A percentile compares a stretch with the other conserved stretches of the same genome.
Conservation (phyloP, 257 asterid genomes). For the Fraxinus excelsior region DNA sequence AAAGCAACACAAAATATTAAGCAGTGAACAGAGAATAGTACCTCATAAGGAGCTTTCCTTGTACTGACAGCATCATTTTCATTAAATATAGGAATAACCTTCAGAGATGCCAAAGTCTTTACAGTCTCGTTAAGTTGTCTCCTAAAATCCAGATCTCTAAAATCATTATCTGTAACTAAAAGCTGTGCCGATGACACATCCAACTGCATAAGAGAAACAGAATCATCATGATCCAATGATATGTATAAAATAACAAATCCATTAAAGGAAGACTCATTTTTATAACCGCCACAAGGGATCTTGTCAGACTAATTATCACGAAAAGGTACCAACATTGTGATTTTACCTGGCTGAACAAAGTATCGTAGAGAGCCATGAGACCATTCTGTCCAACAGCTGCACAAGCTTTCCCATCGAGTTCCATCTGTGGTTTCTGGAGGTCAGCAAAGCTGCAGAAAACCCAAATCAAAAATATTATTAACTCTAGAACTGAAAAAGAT, state of each 20-base stretch:
- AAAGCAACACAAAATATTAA: background rate
- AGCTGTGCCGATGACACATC: constrained; percentile 79
- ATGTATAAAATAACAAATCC: constrained; percentile 10
- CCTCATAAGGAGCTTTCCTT: constrained; percentile 86
- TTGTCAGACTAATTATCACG: constrained; percentile 3
- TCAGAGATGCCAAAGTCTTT: constrained; percentile 51
- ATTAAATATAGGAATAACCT: constrained; percentile 77
- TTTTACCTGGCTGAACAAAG: constrained; percentile 87
- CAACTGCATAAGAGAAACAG: constrained; percentile 45
- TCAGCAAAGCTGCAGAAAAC: constrained; percentile 76
- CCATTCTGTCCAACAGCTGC: constrained; percentile 99
- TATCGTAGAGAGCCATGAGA: constrained; percentile 92
- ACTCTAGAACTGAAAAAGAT: background rate
- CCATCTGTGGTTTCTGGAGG: constrained; percentile 92
- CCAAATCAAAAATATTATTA: background rate
- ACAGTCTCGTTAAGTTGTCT: constrained; percentile 69
- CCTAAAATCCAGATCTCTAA: constrained; percentile 66
- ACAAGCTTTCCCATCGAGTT: constrained; percentile 97
- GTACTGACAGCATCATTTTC: constrained; percentile 86
- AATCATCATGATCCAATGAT: constrained; percentile 5
- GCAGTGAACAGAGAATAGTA: constrained; percentile 25
- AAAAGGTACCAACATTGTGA: background rate
- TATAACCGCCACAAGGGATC: background rate
- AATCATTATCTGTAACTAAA: constrained; percentile 80
- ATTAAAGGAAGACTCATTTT: background rate